These are phyloP conservation scores for Ceratopteris richardii DNA, from an alignment of 75 land plant species.

Conservation along the genomic window DNA sequence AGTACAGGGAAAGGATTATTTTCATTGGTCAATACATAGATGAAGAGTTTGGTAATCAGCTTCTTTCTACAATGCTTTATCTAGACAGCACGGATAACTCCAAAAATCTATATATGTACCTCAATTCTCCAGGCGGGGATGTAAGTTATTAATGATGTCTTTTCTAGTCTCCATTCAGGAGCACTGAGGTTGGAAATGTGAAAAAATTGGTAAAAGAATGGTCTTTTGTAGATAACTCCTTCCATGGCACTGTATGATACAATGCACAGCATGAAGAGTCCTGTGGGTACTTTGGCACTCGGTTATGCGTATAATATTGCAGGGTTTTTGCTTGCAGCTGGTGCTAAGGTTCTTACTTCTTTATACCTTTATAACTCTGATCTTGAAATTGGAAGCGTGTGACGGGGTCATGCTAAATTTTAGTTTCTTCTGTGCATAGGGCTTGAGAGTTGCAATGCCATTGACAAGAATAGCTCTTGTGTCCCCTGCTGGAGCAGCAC, in stretches of 20 bases:
- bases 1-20: conserved; percentile 87
- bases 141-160: conserved; percentile 35
- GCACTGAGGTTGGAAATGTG: background rate
- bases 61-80: conserved; percentile 81
- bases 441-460: conserved; percentile 73
- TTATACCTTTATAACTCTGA: no score
- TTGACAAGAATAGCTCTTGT: conserved; percentile 59
- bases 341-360: conserved; percentile 87
- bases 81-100: conserved; percentile 71
- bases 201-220: background rate
- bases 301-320: conserved; percentile 82
- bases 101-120: conserved; percentile 53
- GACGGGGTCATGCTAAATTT: background rate
- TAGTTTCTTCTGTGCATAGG: no score
- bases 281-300: conserved; percentile 62
- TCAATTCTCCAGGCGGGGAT: conserved; percentile 89
- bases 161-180: background rate
- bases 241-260: conserved; percentile 85
- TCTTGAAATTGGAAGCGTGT: no score
- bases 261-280: conserved; percentile 80
- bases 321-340: conserved; percentile 88
- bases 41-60: conserved; percentile 84
- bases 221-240: conserved; percentile 57
- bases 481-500: conserved; percentile 85
- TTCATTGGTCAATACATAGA: conserved; percentile 80